Evolutionary conservation across 75 land plant species (phyloP).

Genomic region (Isoetes taiwanensis): DNA sequence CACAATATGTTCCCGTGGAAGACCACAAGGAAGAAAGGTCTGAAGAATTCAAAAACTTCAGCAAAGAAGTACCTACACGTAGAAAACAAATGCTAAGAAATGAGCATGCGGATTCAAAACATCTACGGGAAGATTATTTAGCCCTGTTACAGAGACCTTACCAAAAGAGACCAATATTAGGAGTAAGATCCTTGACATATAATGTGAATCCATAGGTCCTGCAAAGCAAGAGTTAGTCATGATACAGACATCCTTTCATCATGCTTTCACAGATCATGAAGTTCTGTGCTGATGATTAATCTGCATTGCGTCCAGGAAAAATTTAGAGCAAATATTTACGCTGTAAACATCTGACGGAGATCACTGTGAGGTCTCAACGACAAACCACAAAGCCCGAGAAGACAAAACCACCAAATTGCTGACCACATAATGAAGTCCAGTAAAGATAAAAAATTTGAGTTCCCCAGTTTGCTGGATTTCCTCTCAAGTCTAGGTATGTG

Average conservation of each 20-base stretch:
- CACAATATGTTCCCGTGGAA: conserved; percentile 79
- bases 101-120: not conserved
- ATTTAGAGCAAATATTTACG: conserved; percentile 25
- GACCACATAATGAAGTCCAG: conserved; percentile 47
- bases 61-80: conserved; percentile 85
- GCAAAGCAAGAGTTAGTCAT: conserved; percentile 18
- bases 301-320: not conserved
- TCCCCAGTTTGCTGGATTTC: not conserved
- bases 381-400: conserved; percentile 43
- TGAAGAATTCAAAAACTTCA: conserved; percentile 83
- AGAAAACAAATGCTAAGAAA: not conserved
- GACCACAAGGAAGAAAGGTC: conserved; percentile 72
- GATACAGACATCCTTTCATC: not conserved
- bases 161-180: conserved; percentile 82
- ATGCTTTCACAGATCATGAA: not conserved
- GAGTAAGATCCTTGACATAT: conserved; percentile 68
- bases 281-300: not conserved
- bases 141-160: conserved; percentile 16
- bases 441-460: not conserved
- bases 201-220: conserved; percentile 92
- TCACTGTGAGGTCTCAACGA: conserved; percentile 42
- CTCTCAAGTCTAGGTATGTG: not conserved
- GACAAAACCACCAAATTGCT: conserved; percentile 48
- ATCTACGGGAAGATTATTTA: not conserved
- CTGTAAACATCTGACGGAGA: conserved; percentile 54